Base-by-base conservation (phyloP, 2,329 filamentous ascomycete genomes). In the Mycosphaerella sp. region DNA sequence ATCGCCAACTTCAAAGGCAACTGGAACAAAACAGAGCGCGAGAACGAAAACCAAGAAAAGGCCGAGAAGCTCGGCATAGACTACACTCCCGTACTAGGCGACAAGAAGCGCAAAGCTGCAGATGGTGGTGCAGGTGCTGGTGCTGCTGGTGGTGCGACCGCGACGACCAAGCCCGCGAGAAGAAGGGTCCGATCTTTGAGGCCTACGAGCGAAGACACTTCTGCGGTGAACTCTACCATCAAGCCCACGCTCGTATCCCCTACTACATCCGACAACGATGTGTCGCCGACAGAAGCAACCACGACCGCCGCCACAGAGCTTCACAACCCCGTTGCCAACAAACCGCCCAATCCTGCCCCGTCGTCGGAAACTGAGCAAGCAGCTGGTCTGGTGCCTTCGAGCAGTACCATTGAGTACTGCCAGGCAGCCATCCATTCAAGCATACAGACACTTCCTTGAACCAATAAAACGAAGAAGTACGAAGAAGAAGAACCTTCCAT, bases 1-100 rank as follows among this genome's bases (percentile, higher is more conserved):
- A 45, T 57, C 12, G 50, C 57, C 29, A 59, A 59, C 32, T 59
- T 57, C 48, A 50, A 50, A 9, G 55, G 55, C 39, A 59, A 59
- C 29, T 38, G 29, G 40, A 48, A 51, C 48, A 59, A 59, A 38
- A 43, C 47, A n/a, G 50, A 54, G 46, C 49, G 52, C 8, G 57
- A 58, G 14, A 31, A 48, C 17, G 52, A 57, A 32, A 57, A 59
- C 17, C 47, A 51, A 17, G 40, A 53, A 31, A 41, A 41, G 12
- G 55, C 49, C 8, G 44, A 41, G 6, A 36, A 46, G 9, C 43
- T 29, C 12, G 57, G 55, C 14, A 48, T 51, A 43, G 36, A 51
- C 29, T 59, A 57, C 34, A 48, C 47, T 6, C 40, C 45, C 1
- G 57, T 59, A 26, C 49, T 59, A 9, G 57, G 57, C 3, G 50